Evolutionary conservation across 306 rosid species (phyloP).

Genomic region (Oxytropis ochrocephala): DNA sequence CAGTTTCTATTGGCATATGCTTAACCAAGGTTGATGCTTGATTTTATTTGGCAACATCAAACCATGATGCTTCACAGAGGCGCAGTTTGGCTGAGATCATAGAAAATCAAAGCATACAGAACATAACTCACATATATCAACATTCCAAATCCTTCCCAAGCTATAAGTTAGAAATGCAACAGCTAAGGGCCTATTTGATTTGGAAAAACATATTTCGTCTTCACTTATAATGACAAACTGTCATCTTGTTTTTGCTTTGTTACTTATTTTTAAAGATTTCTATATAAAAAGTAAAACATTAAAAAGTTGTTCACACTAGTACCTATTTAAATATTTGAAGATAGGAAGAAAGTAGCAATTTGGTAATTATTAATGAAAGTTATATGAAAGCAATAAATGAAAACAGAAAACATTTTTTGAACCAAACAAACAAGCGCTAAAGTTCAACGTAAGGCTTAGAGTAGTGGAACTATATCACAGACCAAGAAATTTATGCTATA

Average conservation of each 20-base stretch:
- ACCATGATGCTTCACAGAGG: not conserved
- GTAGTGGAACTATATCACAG: not conserved
- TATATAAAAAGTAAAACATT: not conserved
- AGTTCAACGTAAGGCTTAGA: not conserved
- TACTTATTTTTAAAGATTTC: not conserved
- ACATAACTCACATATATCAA: not conserved
- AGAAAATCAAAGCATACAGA: not conserved
- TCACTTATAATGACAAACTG: not conserved
- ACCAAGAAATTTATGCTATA: not conserved
- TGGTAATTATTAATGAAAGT: too few species aligned
- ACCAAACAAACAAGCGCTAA: not conserved
- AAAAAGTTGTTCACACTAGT: not conserved
- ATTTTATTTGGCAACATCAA: not conserved
- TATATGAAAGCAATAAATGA: not conserved
- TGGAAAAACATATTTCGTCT: not conserved
- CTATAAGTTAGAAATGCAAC: not conserved
- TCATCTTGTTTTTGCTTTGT: not conserved
- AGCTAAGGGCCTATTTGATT: not conserved
- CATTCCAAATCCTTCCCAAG: not conserved
- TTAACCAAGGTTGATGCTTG: not conserved
- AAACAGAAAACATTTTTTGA: not conserved
- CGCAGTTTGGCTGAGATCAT: not conserved
- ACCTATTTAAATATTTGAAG: not conserved
- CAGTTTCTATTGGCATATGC: not conserved
- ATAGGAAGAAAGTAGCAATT: not conserved